Evolutionary conservation across 108 stramenopile species (phyloP).

Genomic region (Poteriospumella lacustris): DNA sequence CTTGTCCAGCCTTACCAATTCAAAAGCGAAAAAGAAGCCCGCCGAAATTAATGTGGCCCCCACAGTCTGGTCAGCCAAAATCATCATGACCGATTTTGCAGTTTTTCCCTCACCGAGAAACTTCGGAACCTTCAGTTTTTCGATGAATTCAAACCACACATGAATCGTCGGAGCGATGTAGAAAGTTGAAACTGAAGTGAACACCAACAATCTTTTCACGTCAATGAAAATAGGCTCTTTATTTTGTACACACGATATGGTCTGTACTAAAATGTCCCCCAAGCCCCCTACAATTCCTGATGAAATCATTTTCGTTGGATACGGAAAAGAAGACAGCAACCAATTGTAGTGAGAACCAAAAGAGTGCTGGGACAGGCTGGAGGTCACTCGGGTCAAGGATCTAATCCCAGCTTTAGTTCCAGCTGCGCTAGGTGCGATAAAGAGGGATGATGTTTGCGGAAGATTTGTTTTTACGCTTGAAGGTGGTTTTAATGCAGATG

Average conservation of each 20-base stretch:
- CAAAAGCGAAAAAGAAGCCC: conserved; percentile 11
- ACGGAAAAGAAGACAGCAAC: neutral
- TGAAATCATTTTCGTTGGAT: neutral
- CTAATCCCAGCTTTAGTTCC: no score
- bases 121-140: neutral
- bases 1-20: conserved; percentile 3
- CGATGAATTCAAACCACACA: neutral
- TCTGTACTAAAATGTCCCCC: neutral
- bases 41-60: neutral
- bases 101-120: neutral
- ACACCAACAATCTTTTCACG: neutral
- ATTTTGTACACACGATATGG: no score
- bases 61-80: neutral
- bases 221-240: neutral
- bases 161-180: neutral
- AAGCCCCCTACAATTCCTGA: neutral
- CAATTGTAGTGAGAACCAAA: no score
- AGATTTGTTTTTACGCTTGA: no score
- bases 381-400: no score
- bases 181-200: neutral
- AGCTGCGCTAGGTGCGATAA: no score
- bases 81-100: neutral
- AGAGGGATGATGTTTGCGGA: no score
- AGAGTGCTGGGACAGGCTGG: no score
- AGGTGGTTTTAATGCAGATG: no score